These are phyloP conservation scores for Kurtzmaniella quercitrusa DNA, from an alignment of 1,139 yeast genomes.

Conservation along the genomic window DNA sequence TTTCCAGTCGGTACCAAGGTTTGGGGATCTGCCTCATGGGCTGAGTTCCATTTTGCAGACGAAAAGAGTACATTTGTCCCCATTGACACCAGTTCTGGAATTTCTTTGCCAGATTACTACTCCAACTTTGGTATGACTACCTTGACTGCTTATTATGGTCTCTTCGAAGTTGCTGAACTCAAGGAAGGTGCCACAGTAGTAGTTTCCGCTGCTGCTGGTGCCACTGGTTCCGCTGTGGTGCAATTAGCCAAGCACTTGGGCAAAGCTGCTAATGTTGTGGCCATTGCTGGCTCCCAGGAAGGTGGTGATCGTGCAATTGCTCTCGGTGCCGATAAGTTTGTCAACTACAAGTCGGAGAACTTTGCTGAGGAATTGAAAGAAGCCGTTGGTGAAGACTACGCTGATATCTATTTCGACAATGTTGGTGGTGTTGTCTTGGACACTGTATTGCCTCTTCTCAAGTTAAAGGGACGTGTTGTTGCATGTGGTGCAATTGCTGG, in stretches of 20 bases:
- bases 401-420: slow-evolving; percentile 51
- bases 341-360: slow-evolving; percentile 47
- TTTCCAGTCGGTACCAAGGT: slow-evolving; percentile 20
- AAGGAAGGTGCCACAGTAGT: slow-evolving; percentile 37
- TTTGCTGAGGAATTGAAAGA: slow-evolving; percentile 39
- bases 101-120: slow-evolving; percentile 36
- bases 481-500: slow-evolving; percentile 65
- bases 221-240: slow-evolving; percentile 60
- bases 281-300: slow-evolving; percentile 58
- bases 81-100: slow-evolving; percentile 18
- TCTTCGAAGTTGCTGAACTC: slow-evolving; percentile 40
- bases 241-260: slow-evolving; percentile 54
- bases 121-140: slow-evolving; percentile 42
- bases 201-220: slow-evolving; percentile 67
- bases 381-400: slow-evolving; percentile 41
- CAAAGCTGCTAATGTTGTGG: slow-evolving; percentile 55
- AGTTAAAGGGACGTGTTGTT: slow-evolving; percentile 41
- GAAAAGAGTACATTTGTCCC: slow-evolving; percentile 18
- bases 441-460: slow-evolving; percentile 36
- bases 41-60: slow-evolving; percentile 21
- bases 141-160: slow-evolving; percentile 59
- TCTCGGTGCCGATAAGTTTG: slow-evolving; percentile 50
- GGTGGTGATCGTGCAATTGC: slow-evolving; percentile 53
- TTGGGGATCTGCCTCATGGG: slow-evolving; percentile 25
- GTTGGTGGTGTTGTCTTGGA: slow-evolving; percentile 64